Base-by-base conservation (phyloP, 176 grass and related monocot species). In the Rhynchospora tenuis region DNA sequence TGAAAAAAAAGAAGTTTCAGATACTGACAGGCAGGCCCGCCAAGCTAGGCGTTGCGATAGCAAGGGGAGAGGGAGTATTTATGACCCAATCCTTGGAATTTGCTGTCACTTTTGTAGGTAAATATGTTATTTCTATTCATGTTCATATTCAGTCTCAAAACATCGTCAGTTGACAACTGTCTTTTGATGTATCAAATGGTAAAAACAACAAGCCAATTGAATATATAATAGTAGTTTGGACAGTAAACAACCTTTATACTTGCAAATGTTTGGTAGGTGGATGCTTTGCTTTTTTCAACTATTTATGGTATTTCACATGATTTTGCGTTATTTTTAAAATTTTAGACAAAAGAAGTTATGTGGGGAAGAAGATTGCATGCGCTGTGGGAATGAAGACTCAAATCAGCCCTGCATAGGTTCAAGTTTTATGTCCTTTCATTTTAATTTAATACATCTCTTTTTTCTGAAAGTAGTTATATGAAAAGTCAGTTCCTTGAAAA, bases 101-200 rank as follows among this genome's bases (percentile, higher is more conserved):
- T 97, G 91, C 64, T 97, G 91, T 88, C 94, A 97, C 70, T 94
- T 97, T 83, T 97, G 94, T 87, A 89, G 89, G 89, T 97, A 79
- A 27, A 52, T 61, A 26, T 14, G 17, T 73, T 60, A 17, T 60
- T 45, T 5, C 64, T 83, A 56, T 47, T 42, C 65, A 3, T 56
- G 64, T 48, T 45, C 6, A 10, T 82, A 28, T 42, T 45, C 1
- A 27, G 81, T 88, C 38, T 58, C 19, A 17, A 82, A 42, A 13
- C 17, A 67, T 52, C 12, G 50, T 5, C 0, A 56, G 15, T 17
- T 77, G 24, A 9, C 20, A 4, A 44, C 2, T 44, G 5, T 4
- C 43, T 20, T 76, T 31, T 29, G 16, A 10, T 51, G 3, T 56
- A 14, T 77, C 73, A 19, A 75, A 76, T 55, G 54, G 4, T 8